Percentiles rank a stretch among this genome's conserved stretches.
phyloP scores from a whole-genome alignment of 306 rosid genomes.

The Neltuma alba region DNA sequence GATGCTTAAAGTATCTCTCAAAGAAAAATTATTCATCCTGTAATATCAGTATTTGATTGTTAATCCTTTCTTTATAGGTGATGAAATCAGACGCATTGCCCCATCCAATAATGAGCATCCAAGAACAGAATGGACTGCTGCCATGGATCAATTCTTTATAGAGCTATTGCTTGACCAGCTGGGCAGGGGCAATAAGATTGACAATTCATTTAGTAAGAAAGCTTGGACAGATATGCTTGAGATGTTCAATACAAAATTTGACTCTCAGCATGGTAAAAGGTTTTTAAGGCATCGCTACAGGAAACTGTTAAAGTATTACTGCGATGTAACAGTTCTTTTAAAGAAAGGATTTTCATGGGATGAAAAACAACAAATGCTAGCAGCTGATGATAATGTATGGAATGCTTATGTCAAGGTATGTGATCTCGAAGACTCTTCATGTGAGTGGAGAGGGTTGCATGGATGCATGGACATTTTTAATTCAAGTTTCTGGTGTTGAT shows the following conservation, averaged over 20 bases:
- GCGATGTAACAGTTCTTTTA: slow-evolving; percentile 54
- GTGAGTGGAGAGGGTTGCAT: slow-evolving; percentile 16
- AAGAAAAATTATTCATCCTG: slow-evolving; percentile 14
- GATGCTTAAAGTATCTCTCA: neutral
- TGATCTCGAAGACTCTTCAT: slow-evolving; percentile 3
- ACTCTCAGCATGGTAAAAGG: slow-evolving; percentile 66
- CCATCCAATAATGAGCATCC: slow-evolving; percentile 54
- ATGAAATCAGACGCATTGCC: slow-evolving; percentile 45
- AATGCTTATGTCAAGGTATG: slow-evolving; percentile 71
- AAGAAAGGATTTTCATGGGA: slow-evolving; percentile 72
- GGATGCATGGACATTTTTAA: slow-evolving; percentile 10
- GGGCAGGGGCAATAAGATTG: slow-evolving; percentile 58
- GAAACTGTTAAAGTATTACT: slow-evolving; percentile 65
- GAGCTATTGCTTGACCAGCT: slow-evolving; percentile 78
- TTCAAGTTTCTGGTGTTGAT: slow-evolving; percentile 19
- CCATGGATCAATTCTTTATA: slow-evolving; percentile 70
- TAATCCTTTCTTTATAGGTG: slow-evolving; percentile 48
- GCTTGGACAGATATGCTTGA: slow-evolving; percentile 79
- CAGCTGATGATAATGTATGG: slow-evolving; percentile 71
- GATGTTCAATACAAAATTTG: slow-evolving; percentile 62
- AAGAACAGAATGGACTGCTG: slow-evolving; percentile 65
- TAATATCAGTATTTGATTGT: slow-evolving; percentile 6
- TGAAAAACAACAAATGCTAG: slow-evolving; percentile 59
- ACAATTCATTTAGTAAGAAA: slow-evolving; percentile 57
- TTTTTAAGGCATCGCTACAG: slow-evolving; percentile 66